Conservation (phyloP, 768 basidiomycete genomes). For the Collybiopsis confluens region DNA sequence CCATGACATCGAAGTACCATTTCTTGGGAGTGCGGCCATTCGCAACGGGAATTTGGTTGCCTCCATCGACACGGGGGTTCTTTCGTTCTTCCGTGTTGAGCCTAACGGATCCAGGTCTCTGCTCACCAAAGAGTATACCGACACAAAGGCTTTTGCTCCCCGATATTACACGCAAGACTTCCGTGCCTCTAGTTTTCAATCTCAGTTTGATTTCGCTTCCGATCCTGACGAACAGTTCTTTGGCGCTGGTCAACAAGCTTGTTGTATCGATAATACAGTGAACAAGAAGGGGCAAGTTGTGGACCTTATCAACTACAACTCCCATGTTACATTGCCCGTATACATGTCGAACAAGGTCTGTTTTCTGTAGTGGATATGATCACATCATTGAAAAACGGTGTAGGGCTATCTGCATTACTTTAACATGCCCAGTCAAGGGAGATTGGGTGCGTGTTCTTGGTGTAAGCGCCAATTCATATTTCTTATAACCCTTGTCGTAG, state of each 20-base stretch:
- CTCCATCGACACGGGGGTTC: constrained; percentile 18
- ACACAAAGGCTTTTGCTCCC: constrained; percentile 25
- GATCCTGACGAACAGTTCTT: constrained; percentile 31
- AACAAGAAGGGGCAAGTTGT: constrained; percentile 36
- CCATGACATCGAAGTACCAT: constrained; percentile 25
- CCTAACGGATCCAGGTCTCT: constrained; percentile 22
- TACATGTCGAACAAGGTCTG: constrained; percentile 34
- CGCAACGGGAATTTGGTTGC: constrained; percentile 29
- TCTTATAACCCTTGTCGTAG: constrained; percentile 8
- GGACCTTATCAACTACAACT: constrained; percentile 33
- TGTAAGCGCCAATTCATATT: background rate
- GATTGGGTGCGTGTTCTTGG: constrained; percentile 20
- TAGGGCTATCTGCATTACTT: constrained; percentile 33
- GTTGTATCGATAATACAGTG: constrained; percentile 31
- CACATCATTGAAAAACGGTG: background rate
- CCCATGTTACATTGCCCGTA: constrained; percentile 29
- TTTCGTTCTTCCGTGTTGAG: constrained; percentile 27
- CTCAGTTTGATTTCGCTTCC: constrained; percentile 27
- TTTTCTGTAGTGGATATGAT: background rate
- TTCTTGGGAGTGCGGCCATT: constrained; percentile 24
- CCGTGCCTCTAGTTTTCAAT: constrained; percentile 24
- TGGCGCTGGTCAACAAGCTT: constrained; percentile 32
- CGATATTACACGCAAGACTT: constrained; percentile 30
- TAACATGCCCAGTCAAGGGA: constrained; percentile 32
- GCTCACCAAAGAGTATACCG: constrained; percentile 26